Evolutionary conservation across 108 stramenopile genomes (phyloP).

Genomic region (Mediolabrus comicus): DNA sequence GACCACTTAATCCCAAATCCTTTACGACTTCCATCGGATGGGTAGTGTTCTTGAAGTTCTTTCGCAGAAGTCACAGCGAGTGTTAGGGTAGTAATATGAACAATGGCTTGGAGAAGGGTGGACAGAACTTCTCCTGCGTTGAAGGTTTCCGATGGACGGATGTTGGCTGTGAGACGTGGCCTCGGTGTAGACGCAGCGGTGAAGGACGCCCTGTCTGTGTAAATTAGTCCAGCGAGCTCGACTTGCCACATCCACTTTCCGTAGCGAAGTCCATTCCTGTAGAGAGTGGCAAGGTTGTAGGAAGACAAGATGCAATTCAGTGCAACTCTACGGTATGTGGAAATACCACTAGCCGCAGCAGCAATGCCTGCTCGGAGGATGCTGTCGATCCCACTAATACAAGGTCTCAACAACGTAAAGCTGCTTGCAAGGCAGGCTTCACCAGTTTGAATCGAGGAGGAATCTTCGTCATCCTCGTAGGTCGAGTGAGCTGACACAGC

Average conservation of each 20-base stretch:
- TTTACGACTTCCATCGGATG: neutral
- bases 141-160: constrained; percentile 56
- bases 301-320: constrained; percentile 57
- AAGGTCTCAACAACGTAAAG: constrained; percentile 67
- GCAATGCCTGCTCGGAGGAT: constrained; percentile 60
- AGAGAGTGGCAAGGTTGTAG: constrained; percentile 59
- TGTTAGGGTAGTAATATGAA: constrained; percentile 48
- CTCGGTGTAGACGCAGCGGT: constrained; percentile 52
- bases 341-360: constrained; percentile 46
- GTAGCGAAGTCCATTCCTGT: constrained; percentile 63
- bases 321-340: constrained; percentile 40
- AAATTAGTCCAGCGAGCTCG: constrained; percentile 37
- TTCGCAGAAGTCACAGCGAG: constrained; percentile 39
- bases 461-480: neutral
- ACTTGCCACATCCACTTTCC: constrained; percentile 65
- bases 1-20: constrained; percentile 21
- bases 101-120: constrained; percentile 43
- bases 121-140: constrained; percentile 32
- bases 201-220: constrained; percentile 30
- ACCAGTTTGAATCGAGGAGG: constrained; percentile 50
- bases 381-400: constrained; percentile 62
- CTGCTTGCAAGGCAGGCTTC: constrained; percentile 67
- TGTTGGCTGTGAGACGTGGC: constrained; percentile 36
- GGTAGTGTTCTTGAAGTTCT: constrained; percentile 22
- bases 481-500: neutral